A percentile compares a stretch with the other conserved stretches of the same genome.
Conservation (phyloP, 2,329 filamentous ascomycete genomes). For the Dactylellina sp. region DNA sequence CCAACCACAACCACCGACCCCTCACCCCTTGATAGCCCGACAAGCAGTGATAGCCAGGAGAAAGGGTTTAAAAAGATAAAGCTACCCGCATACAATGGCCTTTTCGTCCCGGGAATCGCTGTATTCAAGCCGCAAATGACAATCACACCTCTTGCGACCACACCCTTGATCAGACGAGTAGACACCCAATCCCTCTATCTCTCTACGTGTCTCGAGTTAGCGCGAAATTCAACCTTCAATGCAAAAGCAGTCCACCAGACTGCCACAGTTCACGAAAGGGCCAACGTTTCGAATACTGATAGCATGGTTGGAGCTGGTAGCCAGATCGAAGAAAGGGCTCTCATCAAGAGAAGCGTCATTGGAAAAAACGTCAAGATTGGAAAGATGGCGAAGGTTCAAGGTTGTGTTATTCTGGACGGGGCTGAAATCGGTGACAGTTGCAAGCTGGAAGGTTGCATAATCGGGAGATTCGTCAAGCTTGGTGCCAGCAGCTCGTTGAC, state of each 20-base stretch:
- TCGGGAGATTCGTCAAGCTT: slow-evolving; percentile 83
- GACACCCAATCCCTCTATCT: slow-evolving; percentile 87
- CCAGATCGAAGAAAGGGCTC: slow-evolving; percentile 84
- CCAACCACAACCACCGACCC: slow-evolving; percentile 25
- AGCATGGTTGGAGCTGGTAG: slow-evolving; percentile 89
- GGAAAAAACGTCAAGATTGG: slow-evolving; percentile 88
- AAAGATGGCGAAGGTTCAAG: slow-evolving; percentile 84
- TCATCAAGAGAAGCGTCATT: slow-evolving; percentile 92
- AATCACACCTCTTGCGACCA: slow-evolving; percentile 62
- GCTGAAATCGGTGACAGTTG: slow-evolving; percentile 85
- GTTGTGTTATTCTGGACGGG: slow-evolving; percentile 92
- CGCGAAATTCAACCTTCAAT: slow-evolving; percentile 68
- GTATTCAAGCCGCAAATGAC: slow-evolving; percentile 53
- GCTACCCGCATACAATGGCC: slow-evolving; percentile 31
- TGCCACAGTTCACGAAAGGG: slow-evolving; percentile 77
- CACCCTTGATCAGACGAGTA: slow-evolving; percentile 82
- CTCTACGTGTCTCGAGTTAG: slow-evolving; percentile 83
- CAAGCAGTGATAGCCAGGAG: slow-evolving; percentile 20
- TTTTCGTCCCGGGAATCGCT: slow-evolving; percentile 42
- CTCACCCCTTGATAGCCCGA: slow-evolving; percentile 29
- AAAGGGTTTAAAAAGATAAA: slow-evolving; percentile 49
- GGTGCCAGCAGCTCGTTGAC: slow-evolving; percentile 96
- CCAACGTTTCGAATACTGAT: slow-evolving; percentile 84
- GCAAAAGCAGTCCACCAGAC: slow-evolving; percentile 32
- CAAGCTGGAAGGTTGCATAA: slow-evolving; percentile 85